Evolutionary conservation across 805 yeast species (phyloP).

Genomic region (Candida montana): DNA sequence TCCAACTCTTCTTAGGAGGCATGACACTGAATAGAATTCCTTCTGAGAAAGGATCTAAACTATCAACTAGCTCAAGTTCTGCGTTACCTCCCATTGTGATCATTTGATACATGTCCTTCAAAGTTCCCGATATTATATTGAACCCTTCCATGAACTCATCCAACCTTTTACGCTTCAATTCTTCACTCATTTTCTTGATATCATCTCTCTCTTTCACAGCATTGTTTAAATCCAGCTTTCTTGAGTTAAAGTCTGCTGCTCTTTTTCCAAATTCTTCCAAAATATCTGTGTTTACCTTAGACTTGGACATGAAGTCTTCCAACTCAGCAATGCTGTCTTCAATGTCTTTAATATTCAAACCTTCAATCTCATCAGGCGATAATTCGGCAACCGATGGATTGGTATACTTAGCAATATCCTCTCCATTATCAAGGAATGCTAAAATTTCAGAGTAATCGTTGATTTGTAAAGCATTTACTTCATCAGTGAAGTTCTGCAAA

Average conservation of each 20-base stretch:
- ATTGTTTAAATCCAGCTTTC: slow-evolving; percentile 61
- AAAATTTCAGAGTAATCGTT: slow-evolving; percentile 44
- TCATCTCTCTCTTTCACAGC: slow-evolving; percentile 66
- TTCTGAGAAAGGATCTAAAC: slow-evolving; percentile 96
- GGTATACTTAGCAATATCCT: slow-evolving; percentile 22
- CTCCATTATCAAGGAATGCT: slow-evolving; percentile 25
- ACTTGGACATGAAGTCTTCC: slow-evolving; percentile 49
- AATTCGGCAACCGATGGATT: slow-evolving; percentile 34
- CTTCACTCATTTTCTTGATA: slow-evolving; percentile 56
- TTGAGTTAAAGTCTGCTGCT: slow-evolving; percentile 52
- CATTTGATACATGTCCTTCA: slow-evolving; percentile 97
- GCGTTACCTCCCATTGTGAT: slow-evolving; percentile 99
- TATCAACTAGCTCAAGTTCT: slow-evolving; percentile 90
- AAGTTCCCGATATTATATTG: slow-evolving; percentile 73
- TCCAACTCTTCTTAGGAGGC: slow-evolving; percentile 99
- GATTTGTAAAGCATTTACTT: slow-evolving; percentile 38
- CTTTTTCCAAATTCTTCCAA: slow-evolving; percentile 72
- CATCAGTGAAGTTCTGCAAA: slow-evolving; percentile 29
- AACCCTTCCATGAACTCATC: slow-evolving; percentile 95
- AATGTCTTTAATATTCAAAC: slow-evolving; percentile 42
- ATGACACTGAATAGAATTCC: slow-evolving; percentile 95
- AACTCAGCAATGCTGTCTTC: slow-evolving; percentile 48
- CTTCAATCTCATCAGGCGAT: slow-evolving; percentile 45
- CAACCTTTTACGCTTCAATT: slow-evolving; percentile 63
- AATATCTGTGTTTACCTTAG: slow-evolving; percentile 66